Conservation (phyloP, 1,139 yeast species). For the Scheffersomyces segobiensis region DNA sequence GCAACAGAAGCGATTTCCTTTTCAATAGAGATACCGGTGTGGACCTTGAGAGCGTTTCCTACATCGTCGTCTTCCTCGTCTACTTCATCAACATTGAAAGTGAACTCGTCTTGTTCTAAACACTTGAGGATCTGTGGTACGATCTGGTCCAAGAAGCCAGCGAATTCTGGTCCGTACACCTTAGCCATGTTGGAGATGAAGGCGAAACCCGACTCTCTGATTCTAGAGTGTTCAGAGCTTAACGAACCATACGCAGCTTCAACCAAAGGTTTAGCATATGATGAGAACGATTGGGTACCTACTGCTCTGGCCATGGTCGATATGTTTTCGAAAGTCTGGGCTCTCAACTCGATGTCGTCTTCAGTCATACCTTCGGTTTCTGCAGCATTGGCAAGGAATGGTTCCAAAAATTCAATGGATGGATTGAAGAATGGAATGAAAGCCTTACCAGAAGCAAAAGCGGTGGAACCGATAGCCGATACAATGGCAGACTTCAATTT, state of each 20-base stretch:
- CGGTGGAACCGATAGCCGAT: constrained; percentile 96
- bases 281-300: constrained; percentile 83
- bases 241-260: constrained; percentile 85
- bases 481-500: constrained; percentile 85
- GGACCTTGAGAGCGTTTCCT: constrained; percentile 74
- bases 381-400: constrained; percentile 67
- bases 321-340: constrained; percentile 87
- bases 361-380: constrained; percentile 71
- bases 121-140: constrained; percentile 84
- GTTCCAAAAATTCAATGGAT: constrained; percentile 79
- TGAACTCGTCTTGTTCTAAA: constrained; percentile 79
- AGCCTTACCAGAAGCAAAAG: constrained; percentile 88
- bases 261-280: constrained; percentile 85
- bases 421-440: constrained; percentile 83
- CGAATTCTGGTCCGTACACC: constrained; percentile 88
- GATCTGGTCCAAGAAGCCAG: constrained; percentile 79
- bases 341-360: constrained; percentile 83
- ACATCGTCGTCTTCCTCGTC: constrained; percentile 55
- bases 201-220: constrained; percentile 95
- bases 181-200: constrained; percentile 93
- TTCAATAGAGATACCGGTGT: constrained; percentile 94
- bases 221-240: constrained; percentile 74
- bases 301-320: constrained; percentile 97
- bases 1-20: constrained; percentile 97
- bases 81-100: constrained; percentile 45